Percentiles rank a stretch among this genome's conserved stretches.
Conservation (phyloP, 139 green algal genomes). For the Coelastrella sp. region DNA sequence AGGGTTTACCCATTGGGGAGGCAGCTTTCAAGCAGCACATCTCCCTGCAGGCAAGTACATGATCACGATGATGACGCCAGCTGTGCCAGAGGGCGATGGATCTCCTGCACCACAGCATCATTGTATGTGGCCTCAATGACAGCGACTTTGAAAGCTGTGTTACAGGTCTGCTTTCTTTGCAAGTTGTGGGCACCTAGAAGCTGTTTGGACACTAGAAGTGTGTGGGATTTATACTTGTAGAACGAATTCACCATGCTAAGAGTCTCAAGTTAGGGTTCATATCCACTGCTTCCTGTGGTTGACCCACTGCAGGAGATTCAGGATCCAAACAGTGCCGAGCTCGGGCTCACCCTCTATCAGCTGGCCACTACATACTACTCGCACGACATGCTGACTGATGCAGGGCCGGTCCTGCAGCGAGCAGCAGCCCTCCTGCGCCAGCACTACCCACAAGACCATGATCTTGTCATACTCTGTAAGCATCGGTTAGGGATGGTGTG, state of each 20-base stretch:
- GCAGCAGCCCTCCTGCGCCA: slow-evolving; percentile 41
- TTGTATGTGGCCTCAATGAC: too few relatives aligned
- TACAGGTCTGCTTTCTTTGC: too few relatives aligned
- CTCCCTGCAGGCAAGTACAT: slow-evolving; percentile 38
- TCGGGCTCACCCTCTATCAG: slow-evolving; percentile 63
- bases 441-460: slow-evolving; percentile 57
- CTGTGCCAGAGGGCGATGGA: background rate
- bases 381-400: slow-evolving; percentile 63
- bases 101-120: background rate
- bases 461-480: slow-evolving; percentile 66
- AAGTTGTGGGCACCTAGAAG: too few relatives aligned
- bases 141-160: too few relatives aligned
- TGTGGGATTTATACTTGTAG: too few relatives aligned
- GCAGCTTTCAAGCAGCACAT: slow-evolving; percentile 62
- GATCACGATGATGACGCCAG: background rate
- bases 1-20: slow-evolving; percentile 48
- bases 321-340: slow-evolving; percentile 50
- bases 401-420: slow-evolving; percentile 31
- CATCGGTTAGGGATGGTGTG: slow-evolving; percentile 73
- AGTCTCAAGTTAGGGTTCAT: too few relatives aligned
- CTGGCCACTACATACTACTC: slow-evolving; percentile 68
- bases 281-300: too few relatives aligned
- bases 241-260: too few relatives aligned
- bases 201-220: too few relatives aligned
- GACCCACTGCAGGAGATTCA: slow-evolving; percentile 44